Percentiles rank a stretch among this genome's conserved stretches.
These are phyloP conservation scores for Mucor saturninus DNA, from an alignment of 371 early-diverging fungal genomes.

Conservation along the genomic window DNA sequence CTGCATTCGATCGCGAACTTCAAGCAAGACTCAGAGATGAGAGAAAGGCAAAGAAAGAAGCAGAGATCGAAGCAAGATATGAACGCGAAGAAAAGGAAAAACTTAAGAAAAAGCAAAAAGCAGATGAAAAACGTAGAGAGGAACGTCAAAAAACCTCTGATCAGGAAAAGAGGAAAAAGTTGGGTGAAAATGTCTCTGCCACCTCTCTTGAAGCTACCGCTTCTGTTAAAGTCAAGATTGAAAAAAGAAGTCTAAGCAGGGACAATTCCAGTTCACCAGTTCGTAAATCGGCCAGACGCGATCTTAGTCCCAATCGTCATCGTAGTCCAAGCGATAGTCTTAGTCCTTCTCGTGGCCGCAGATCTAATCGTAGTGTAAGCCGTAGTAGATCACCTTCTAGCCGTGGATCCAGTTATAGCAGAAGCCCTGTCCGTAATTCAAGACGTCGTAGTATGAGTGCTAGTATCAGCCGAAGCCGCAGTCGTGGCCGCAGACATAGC, in stretches of 20 bases:
- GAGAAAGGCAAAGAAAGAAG: conserved; percentile 47
- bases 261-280: conserved; percentile 1
- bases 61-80: conserved; percentile 27
- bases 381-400: conserved; percentile 13
- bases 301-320: conserved; percentile 13
- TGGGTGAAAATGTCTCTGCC: background rate
- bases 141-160: conserved; percentile 5
- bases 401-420: conserved; percentile 13
- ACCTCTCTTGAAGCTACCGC: background rate
- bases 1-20: conserved; percentile 81
- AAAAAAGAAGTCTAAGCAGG: background rate
- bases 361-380: conserved; percentile 16
- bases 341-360: conserved; percentile 15
- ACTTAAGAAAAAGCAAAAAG: conserved; percentile 21
- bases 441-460: conserved; percentile 11
- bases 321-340: conserved; percentile 23
- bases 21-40: conserved; percentile 66
- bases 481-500: conserved; percentile 11
- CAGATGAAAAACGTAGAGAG: background rate
- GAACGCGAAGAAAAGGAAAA: conserved; percentile 29
- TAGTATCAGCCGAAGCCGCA: conserved; percentile 6
- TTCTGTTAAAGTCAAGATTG: background rate
- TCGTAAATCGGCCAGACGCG: conserved; percentile 12
- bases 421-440: conserved; percentile 7
- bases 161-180: background rate